Evolutionary conservation across 805 yeast species (phyloP).

Genomic region (Hanseniaspora taiwanica): DNA sequence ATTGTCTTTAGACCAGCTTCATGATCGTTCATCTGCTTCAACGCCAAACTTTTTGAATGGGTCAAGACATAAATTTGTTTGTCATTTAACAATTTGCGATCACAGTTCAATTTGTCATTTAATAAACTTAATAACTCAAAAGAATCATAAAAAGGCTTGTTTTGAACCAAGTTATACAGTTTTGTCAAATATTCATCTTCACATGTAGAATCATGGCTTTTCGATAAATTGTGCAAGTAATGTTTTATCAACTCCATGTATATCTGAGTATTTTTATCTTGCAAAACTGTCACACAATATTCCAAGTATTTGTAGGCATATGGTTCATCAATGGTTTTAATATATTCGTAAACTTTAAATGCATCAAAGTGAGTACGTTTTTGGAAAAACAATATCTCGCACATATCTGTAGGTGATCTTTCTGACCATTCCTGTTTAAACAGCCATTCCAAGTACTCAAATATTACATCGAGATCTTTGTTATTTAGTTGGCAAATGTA

Average conservation of each 20-base stretch:
- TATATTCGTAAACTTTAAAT: slow-evolving; percentile 37
- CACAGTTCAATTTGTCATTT: slow-evolving; percentile 22
- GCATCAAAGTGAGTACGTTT: slow-evolving; percentile 48
- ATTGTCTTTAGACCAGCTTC: slow-evolving; percentile 49
- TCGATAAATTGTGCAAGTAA: slow-evolving; percentile 26
- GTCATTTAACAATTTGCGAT: slow-evolving; percentile 21
- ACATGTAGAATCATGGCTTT: not conserved
- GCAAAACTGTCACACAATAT: slow-evolving; percentile 30
- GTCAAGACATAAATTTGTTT: slow-evolving; percentile 13
- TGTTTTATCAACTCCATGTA: slow-evolving; percentile 33
- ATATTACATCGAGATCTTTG: slow-evolving; percentile 38
- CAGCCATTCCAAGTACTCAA: slow-evolving; percentile 41
- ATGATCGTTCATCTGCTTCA: slow-evolving; percentile 47
- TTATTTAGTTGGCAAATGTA: slow-evolving; percentile 45
- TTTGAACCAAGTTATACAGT: slow-evolving; percentile 23
- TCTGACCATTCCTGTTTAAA: slow-evolving; percentile 23
- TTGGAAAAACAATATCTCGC: slow-evolving; percentile 40
- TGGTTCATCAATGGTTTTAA: slow-evolving; percentile 21
- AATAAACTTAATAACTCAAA: slow-evolving; percentile 5
- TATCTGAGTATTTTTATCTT: slow-evolving; percentile 25
- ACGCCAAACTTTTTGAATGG: slow-evolving; percentile 42
- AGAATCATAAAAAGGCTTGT: slow-evolving; percentile 19
- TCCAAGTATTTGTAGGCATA: slow-evolving; percentile 39
- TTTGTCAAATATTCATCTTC: slow-evolving; percentile 18
- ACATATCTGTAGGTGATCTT: slow-evolving; percentile 25